phyloP scores from a whole-genome alignment of 176 grass and related monocot species.

The Oryza meridionalis region DNA sequence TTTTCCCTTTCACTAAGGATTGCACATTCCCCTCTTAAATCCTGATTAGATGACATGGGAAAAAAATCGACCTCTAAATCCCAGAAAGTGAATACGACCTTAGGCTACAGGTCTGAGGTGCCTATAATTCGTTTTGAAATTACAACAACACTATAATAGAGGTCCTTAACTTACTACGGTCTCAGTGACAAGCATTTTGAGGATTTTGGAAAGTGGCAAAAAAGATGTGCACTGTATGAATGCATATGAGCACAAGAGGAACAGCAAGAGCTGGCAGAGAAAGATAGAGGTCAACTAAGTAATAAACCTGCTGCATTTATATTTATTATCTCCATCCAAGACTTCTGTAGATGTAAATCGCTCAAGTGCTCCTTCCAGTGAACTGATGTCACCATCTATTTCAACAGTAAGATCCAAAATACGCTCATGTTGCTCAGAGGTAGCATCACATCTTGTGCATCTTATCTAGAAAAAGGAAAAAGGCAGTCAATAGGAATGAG shows the following conservation, averaged over 20 bases:
- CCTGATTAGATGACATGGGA: conserved; percentile 8
- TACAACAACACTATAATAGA: neutral
- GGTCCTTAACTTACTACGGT: conserved; percentile 13
- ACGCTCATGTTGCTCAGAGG: conserved; percentile 75
- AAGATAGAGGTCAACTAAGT: conserved; percentile 11
- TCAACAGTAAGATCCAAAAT: conserved; percentile 97
- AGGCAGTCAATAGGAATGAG: conserved; percentile 3
- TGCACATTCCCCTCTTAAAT: conserved; percentile 13
- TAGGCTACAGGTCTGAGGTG: neutral
- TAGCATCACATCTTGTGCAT: conserved; percentile 69
- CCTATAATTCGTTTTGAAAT: neutral
- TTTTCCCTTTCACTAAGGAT: conserved; percentile 9
- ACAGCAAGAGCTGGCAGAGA: neutral
- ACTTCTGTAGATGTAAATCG: conserved; percentile 90
- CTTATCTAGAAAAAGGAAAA: conserved; percentile 66
- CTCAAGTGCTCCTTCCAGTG: conserved; percentile 77
- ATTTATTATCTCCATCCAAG: conserved; percentile 96
- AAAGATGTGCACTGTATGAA: neutral
- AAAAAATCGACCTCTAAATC: neutral
- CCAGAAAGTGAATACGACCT: neutral
- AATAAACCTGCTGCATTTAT: conserved; percentile 77
- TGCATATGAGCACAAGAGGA: neutral
- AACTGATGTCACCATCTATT: conserved; percentile 87
- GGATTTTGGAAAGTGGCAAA: neutral
- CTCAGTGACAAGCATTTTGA: conserved; percentile 6